Percentiles rank a stretch among this genome's conserved stretches.
These are phyloP conservation scores for Begonia loranthoides DNA, from an alignment of 306 rosid genomes.

Conservation along the genomic window DNA sequence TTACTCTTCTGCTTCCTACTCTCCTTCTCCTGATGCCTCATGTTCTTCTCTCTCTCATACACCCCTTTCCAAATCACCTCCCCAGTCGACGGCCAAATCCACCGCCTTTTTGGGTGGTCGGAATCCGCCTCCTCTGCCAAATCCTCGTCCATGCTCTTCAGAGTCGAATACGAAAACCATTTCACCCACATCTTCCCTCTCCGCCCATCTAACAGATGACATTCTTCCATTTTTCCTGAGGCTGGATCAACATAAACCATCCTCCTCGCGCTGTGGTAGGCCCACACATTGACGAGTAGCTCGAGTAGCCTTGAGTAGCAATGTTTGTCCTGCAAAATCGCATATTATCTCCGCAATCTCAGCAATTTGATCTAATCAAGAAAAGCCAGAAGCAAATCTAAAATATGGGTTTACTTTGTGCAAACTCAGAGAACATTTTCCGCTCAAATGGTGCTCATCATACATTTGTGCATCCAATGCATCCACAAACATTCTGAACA, in stretches of 20 bases:
- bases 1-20: constrained; percentile 63
- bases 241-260: constrained; percentile 70
- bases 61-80: constrained; percentile 92
- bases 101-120: constrained; percentile 34
- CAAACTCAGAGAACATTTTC: constrained; percentile 67
- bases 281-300: constrained; percentile 79
- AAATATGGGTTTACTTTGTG: constrained; percentile 41
- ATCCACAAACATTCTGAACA: constrained; percentile 84
- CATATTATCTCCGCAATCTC: not conserved
- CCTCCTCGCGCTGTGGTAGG: constrained; percentile 80
- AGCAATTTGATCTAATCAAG: not conserved
- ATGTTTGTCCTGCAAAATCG: constrained; percentile 55
- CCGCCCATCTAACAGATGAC: constrained; percentile 56
- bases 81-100: constrained; percentile 97
- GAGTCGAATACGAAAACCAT: constrained; percentile 59
- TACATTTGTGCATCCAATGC: constrained; percentile 73
- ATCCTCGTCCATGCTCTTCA: constrained; percentile 94
- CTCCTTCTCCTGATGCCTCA: constrained; percentile 63
- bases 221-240: constrained; percentile 76
- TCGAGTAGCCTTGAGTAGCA: constrained; percentile 89
- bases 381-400: not conserved
- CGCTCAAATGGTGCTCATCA: constrained; percentile 59
- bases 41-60: constrained; percentile 55
- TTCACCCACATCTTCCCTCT: constrained; percentile 78
- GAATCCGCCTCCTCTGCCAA: constrained; percentile 68